A percentile compares a stretch with the other conserved stretches of the same genome.
Conservation (phyloP, 2,329 filamentous ascomycete species). For the Venturiaceae sp. region DNA sequence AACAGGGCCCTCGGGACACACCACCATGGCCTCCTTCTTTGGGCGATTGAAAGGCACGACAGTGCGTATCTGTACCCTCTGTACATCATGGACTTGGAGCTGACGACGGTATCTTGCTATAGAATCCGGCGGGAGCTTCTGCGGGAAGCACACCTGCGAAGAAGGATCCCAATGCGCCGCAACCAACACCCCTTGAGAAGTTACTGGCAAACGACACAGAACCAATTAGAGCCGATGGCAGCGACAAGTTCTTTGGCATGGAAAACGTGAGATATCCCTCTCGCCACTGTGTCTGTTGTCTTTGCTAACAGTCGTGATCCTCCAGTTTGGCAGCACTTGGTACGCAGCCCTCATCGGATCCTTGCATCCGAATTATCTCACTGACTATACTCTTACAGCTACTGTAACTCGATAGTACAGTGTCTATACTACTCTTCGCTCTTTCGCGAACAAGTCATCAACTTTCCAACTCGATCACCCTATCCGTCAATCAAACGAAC, state of each 20-base stretch:
- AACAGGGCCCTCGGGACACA: neutral
- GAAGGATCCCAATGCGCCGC: conserved; percentile 48
- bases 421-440: conserved; percentile 91
- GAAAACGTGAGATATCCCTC: conserved; percentile 68
- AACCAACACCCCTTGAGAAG: conserved; percentile 54
- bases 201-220: conserved; percentile 78
- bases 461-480: conserved; percentile 68
- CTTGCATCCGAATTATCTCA: neutral
- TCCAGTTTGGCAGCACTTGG: conserved; percentile 8
- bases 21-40: conserved; percentile 28
- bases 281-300: conserved; percentile 48
- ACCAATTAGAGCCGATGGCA: conserved; percentile 74
- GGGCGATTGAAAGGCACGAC: conserved; percentile 23
- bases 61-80: neutral
- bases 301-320: neutral
- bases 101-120: neutral
- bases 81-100: neutral
- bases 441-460: conserved; percentile 89
- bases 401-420: conserved; percentile 97
- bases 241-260: conserved; percentile 96
- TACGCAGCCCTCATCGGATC: neutral
- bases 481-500: conserved; percentile 56
- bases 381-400: conserved; percentile 44
- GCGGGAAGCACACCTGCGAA: conserved; percentile 39
- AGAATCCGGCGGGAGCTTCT: conserved; percentile 3